phyloP scores from a whole-genome alignment of 805 yeast genomes.

The Wickerhamiella brachini region DNA sequence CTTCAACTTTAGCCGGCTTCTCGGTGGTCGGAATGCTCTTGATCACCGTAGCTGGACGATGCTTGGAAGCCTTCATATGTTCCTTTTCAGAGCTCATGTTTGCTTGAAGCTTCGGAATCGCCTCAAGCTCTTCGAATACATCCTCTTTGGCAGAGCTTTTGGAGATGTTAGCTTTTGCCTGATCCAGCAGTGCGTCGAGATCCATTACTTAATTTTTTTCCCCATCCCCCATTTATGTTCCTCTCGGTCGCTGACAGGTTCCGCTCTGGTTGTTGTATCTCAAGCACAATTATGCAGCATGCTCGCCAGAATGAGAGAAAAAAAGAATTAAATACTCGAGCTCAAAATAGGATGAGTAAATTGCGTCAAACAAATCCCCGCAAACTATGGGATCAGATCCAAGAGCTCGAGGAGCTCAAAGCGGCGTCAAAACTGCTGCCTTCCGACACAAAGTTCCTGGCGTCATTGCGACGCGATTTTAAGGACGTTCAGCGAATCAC shows the following conservation, averaged over 20 bases:
- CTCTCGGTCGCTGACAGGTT: too few species aligned
- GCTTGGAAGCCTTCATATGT: not conserved
- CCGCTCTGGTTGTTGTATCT: too few species aligned
- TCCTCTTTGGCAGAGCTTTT: constrained; percentile 7
- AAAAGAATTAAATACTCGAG: not conserved
- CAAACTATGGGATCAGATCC: not conserved
- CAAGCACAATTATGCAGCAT: too few species aligned
- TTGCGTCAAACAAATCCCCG: not conserved
- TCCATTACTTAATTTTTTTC: constrained; percentile 9
- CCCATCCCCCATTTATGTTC: not conserved
- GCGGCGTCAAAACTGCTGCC: not conserved
- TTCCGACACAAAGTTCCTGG: not conserved
- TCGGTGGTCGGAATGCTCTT: constrained; percentile 19
- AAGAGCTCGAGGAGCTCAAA: not conserved
- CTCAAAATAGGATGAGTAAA: not conserved
- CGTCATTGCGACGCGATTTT: not conserved
- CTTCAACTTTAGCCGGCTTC: constrained; percentile 20
- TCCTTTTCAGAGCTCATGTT: not conserved
- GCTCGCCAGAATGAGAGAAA: not conserved
- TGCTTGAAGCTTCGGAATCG: constrained; percentile 4
- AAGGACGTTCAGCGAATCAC: not conserved
- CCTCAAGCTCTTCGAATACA: constrained; percentile 18
- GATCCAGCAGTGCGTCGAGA: constrained; percentile 9
- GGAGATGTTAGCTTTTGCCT: constrained; percentile 6
- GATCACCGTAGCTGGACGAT: not conserved